Evolutionary conservation across 1,284 basidiomycete genomes (phyloP).

Genomic region (Marasmius fiardii): DNA sequence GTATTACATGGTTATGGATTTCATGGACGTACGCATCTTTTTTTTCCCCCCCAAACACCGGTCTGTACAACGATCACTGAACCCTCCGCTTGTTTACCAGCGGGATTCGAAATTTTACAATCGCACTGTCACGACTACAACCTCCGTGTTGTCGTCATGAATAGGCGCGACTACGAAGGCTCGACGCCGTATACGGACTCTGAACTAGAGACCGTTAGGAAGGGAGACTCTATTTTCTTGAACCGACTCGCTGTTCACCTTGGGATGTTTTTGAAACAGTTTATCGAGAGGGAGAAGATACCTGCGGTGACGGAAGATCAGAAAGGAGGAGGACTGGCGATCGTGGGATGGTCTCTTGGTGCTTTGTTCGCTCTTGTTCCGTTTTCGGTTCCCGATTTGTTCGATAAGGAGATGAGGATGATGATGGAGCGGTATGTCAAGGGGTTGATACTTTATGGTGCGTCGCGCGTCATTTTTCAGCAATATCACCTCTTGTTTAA

Average conservation of each 20-base stretch:
- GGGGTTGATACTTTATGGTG: constrained; percentile 29
- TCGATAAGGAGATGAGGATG: constrained; percentile 20
- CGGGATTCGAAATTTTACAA: constrained; percentile 24
- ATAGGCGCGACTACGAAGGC: constrained; percentile 32
- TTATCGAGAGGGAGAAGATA: constrained; percentile 22
- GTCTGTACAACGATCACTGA: neutral
- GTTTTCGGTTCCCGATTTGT: constrained; percentile 19
- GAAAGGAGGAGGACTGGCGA: constrained; percentile 23
- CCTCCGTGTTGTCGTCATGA: constrained; percentile 25
- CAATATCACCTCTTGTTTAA: neutral
- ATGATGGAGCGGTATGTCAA: constrained; percentile 25
- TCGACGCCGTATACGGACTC: constrained; percentile 29
- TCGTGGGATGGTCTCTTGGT: constrained; percentile 34
- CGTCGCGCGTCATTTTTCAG: neutral
- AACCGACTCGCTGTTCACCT: constrained; percentile 23
- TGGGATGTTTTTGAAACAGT: constrained; percentile 24
- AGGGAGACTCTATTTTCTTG: constrained; percentile 22
- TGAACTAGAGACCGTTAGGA: constrained; percentile 24
- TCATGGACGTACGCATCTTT: constrained; percentile 23
- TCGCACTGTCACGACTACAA: constrained; percentile 18
- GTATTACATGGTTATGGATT: constrained; percentile 29
- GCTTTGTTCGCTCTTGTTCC: constrained; percentile 22
- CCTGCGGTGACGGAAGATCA: constrained; percentile 21
- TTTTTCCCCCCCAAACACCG: neutral
- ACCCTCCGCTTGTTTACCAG: constrained; percentile 15